Evolutionary conservation across 2,329 filamentous ascomycete species (phyloP).

Genomic region (Aureobasidium leucospermi): DNA sequence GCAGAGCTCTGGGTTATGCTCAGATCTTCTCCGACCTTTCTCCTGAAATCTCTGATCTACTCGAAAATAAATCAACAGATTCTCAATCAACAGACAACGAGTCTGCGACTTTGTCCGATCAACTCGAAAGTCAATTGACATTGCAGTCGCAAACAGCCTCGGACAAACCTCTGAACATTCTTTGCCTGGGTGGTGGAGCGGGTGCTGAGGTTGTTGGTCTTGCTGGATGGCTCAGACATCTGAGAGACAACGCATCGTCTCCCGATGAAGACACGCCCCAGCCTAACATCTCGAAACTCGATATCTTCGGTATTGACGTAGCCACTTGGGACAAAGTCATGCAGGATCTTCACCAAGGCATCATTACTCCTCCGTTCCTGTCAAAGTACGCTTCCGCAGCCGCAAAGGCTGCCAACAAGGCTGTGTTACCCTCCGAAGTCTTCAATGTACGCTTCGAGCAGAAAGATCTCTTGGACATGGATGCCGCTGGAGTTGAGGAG

Average conservation of each 20-base stretch:
- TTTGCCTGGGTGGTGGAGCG: constrained; percentile 58
- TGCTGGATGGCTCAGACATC: constrained; percentile 42
- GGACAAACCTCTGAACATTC: constrained; percentile 30
- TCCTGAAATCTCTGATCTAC: background rate
- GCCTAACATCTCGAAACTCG: constrained; percentile 20
- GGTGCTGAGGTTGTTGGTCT: constrained; percentile 62
- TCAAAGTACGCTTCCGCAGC: constrained; percentile 43
- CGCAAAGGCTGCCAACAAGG: constrained; percentile 33
- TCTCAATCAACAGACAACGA: background rate
- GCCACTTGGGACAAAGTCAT: constrained; percentile 68
- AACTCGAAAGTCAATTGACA: background rate
- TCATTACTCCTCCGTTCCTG: constrained; percentile 45
- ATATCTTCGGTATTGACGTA: constrained; percentile 67
- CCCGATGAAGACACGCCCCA: constrained; percentile 4
- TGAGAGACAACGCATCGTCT: background rate
- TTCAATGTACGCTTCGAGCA: constrained; percentile 40
- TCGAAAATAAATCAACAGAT: background rate
- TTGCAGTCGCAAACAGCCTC: background rate
- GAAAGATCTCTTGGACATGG: constrained; percentile 42
- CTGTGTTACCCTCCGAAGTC: constrained; percentile 27
- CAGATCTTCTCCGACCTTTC: constrained; percentile 42
- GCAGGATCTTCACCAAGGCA: constrained; percentile 47
- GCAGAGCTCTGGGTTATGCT: constrained; percentile 75
- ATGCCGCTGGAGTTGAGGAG: constrained; percentile 29
- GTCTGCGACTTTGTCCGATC: background rate